Conservation (phyloP, 202 grass and related monocot genomes). For the Schoenoplectus tabernaemontani region DNA sequence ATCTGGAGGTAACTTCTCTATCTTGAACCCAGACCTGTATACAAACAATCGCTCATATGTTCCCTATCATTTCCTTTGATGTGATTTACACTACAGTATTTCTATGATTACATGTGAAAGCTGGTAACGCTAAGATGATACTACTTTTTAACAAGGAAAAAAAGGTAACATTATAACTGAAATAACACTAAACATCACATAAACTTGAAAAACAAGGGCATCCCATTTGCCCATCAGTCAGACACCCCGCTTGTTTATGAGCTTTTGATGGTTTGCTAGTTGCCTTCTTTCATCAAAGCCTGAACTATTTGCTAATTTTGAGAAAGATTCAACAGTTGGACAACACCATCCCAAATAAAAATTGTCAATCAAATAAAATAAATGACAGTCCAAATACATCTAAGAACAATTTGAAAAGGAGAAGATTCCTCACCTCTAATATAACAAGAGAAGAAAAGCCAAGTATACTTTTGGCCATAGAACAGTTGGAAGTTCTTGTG, state of each 20-base stretch:
- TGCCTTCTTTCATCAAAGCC: constrained; percentile 33
- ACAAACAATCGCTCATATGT: constrained; percentile 18
- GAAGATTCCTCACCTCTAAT: constrained; percentile 57
- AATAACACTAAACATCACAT: neutral
- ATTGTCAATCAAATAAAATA: constrained; percentile 27
- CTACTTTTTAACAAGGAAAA: neutral
- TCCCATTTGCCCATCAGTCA: neutral
- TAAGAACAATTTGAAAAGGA: constrained; percentile 1
- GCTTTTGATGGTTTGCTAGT: constrained; percentile 43
- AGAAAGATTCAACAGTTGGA: constrained; percentile 54
- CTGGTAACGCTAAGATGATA: neutral
- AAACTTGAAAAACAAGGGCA: neutral
- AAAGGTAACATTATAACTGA: neutral
- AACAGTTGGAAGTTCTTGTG: constrained; percentile 74
- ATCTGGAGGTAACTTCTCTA: constrained; percentile 66
- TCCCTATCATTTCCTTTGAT: neutral
- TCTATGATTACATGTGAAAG: neutral
- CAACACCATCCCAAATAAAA: constrained; percentile 58
- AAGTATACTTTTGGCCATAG: constrained; percentile 61
- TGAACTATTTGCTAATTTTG: constrained; percentile 40
- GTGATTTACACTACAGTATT: constrained; percentile 12
- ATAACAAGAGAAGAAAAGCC: constrained; percentile 61
- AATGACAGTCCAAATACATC: neutral
- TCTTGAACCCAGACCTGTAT: constrained; percentile 57
- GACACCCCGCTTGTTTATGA: neutral